Percentiles rank a stretch among this genome's conserved stretches.
phyloP scores from a whole-genome alignment of 2,329 filamentous ascomycete species.

The Cercospora berteroae region DNA sequence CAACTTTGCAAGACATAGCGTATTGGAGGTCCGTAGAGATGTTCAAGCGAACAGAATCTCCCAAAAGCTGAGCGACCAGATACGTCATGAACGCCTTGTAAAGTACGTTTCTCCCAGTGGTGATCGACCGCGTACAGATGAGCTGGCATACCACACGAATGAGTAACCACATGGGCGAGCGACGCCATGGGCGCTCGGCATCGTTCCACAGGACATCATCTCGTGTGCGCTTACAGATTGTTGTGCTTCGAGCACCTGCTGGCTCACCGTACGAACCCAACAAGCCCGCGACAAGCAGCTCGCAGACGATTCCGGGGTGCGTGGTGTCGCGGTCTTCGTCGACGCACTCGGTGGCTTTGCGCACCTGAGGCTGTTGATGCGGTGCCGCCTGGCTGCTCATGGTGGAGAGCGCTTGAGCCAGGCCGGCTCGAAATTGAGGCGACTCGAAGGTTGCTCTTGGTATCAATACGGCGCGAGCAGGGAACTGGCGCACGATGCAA shows the following conservation, averaged over 20 bases:
- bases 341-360: slow-evolving; percentile 52
- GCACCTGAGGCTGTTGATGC: slow-evolving; percentile 22
- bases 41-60: not conserved
- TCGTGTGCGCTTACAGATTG: slow-evolving; percentile 57
- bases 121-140: slow-evolving; percentile 40
- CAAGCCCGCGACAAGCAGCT: slow-evolving; percentile 49
- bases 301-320: slow-evolving; percentile 57
- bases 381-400: slow-evolving; percentile 22
- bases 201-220: slow-evolving; percentile 58
- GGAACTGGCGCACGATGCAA: slow-evolving; percentile 60
- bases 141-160: slow-evolving; percentile 59
- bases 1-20: slow-evolving; percentile 16
- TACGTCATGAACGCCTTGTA: slow-evolving; percentile 19
- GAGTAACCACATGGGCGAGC: slow-evolving; percentile 62
- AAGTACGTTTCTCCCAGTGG: not conserved
- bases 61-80: slow-evolving; percentile 7
- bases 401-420: slow-evolving; percentile 22
- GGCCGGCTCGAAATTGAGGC: slow-evolving; percentile 12
- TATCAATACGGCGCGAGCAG: slow-evolving; percentile 51
- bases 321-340: slow-evolving; percentile 60
- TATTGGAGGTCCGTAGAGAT: slow-evolving; percentile 6
- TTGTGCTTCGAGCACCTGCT: not conserved
- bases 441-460: slow-evolving; percentile 32
- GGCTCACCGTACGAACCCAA: slow-evolving; percentile 2
- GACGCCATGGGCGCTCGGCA: slow-evolving; percentile 57